phyloP scores from a whole-genome alignment of 73 alveolate genomes.

The Paramecium pentaurelia region DNA sequence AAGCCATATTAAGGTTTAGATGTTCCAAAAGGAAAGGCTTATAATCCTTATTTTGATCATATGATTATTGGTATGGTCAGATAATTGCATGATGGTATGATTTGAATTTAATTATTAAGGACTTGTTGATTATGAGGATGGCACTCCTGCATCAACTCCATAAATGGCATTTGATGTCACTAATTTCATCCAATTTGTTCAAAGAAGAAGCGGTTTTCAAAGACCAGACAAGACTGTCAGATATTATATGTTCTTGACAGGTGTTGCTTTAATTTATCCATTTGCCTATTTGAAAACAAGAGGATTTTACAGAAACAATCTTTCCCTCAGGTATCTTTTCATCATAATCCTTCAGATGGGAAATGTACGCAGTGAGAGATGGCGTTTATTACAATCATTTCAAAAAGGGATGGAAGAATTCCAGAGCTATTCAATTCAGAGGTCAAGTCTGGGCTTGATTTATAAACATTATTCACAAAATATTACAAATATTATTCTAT shows the following conservation, averaged over 20 bases:
- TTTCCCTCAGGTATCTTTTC: slow-evolving; percentile 35
- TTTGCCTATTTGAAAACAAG: slow-evolving; percentile 57
- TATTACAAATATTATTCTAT: neutral
- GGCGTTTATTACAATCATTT: slow-evolving; percentile 63
- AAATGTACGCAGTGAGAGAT: slow-evolving; percentile 62
- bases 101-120: neutral
- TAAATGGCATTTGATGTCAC: slow-evolving; percentile 97
- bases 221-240: slow-evolving; percentile 60
- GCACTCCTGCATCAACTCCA: slow-evolving; percentile 94
- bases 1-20: slow-evolving; percentile 91
- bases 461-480: neutral
- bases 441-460: slow-evolving; percentile 63
- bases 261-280: slow-evolving; percentile 40
- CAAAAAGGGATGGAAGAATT: slow-evolving; percentile 53
- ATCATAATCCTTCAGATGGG: slow-evolving; percentile 42
- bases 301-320: slow-evolving; percentile 57
- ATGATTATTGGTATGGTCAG: slow-evolving; percentile 93
- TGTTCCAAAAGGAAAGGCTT: slow-evolving; percentile 92
- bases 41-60: slow-evolving; percentile 93
- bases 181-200: slow-evolving; percentile 79
- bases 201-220: slow-evolving; percentile 68
- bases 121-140: slow-evolving; percentile 90
- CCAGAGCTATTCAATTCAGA: slow-evolving; percentile 63
- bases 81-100: slow-evolving; percentile 83
- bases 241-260: slow-evolving; percentile 60